A percentile compares a stretch with the other conserved stretches of the same genome.
Evolutionary conservation across 2,329 filamentous ascomycete species (phyloP).

Genomic region (Onygena corvina): DNA sequence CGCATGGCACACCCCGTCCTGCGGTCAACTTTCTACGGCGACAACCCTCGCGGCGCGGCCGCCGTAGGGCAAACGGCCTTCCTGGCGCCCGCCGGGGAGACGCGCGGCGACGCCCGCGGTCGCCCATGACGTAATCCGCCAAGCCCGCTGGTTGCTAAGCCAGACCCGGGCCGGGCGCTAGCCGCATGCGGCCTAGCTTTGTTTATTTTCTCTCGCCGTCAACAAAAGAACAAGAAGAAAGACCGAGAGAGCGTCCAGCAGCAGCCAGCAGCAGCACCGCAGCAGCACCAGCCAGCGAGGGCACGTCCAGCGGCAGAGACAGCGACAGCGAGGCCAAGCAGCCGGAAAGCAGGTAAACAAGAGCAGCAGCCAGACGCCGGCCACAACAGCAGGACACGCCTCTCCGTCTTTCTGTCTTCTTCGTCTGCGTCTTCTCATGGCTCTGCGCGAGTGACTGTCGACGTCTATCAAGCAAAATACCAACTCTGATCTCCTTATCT

Average conservation of each 20-base stretch:
- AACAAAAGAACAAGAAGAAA: constrained; percentile 7
- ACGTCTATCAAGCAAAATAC: neutral
- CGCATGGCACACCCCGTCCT: neutral
- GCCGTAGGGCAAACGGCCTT: neutral
- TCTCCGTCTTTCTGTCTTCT: neutral
- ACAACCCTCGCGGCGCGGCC: neutral
- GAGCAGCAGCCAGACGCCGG: neutral
- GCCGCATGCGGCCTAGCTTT: constrained; percentile 15
- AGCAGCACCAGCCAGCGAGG: too few species aligned
- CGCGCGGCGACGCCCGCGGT: constrained; percentile 4
- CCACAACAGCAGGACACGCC: neutral
- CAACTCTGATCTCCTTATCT: neutral
- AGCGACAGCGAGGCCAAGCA: neutral
- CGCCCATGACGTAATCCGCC: constrained; percentile 12
- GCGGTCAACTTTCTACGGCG: neutral
- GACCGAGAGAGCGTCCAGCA: too few species aligned
- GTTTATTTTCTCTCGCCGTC: constrained; percentile 13
- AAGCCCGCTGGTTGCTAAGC: constrained; percentile 13
- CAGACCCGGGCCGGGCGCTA: constrained; percentile 12
- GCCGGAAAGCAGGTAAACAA: neutral
- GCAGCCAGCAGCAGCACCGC: neutral
- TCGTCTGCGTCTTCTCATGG: neutral
- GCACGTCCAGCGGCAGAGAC: neutral
- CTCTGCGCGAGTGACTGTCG: neutral
- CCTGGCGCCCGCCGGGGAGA: constrained; percentile 7